Percentiles rank a stretch among this genome's conserved stretches.
phyloP scores from a whole-genome alignment of 2,329 filamentous ascomycete genomes.

The Colletotrichum endophyticum region DNA sequence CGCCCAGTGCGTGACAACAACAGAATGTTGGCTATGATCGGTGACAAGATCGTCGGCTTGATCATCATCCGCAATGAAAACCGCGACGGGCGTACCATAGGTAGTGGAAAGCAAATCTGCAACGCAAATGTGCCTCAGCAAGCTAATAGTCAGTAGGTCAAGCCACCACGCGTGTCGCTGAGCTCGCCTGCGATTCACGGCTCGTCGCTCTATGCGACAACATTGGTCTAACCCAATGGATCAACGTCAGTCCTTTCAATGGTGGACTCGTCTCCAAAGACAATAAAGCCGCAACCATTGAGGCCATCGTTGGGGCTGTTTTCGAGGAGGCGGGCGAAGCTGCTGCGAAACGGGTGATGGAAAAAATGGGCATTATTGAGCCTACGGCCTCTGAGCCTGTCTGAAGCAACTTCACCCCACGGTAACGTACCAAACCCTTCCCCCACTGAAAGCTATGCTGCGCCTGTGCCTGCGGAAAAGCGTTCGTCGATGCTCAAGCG shows the following conservation, averaged over 20 bases:
- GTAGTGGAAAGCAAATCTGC: neutral
- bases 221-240: neutral
- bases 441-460: neutral
- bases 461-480: neutral
- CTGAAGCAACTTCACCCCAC: neutral
- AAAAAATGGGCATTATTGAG: neutral
- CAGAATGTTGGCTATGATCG: neutral
- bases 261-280: accelerated
- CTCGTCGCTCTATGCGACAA: neutral
- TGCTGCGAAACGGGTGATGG: neutral
- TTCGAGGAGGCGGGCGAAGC: neutral
- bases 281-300: neutral
- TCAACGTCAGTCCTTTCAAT: neutral
- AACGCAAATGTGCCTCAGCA: too few relatives aligned
- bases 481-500: neutral
- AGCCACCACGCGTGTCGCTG: neutral
- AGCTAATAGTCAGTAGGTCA: neutral
- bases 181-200: neutral
- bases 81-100: neutral
- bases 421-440: neutral
- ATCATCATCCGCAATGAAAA: neutral
- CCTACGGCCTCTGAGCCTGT: neutral
- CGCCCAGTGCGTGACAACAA: neutral
- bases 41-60: neutral
- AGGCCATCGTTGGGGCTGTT: neutral